Base-by-base conservation (phyloP, 768 basidiomycete species). In the Rhizopogon salebrosus region DNA sequence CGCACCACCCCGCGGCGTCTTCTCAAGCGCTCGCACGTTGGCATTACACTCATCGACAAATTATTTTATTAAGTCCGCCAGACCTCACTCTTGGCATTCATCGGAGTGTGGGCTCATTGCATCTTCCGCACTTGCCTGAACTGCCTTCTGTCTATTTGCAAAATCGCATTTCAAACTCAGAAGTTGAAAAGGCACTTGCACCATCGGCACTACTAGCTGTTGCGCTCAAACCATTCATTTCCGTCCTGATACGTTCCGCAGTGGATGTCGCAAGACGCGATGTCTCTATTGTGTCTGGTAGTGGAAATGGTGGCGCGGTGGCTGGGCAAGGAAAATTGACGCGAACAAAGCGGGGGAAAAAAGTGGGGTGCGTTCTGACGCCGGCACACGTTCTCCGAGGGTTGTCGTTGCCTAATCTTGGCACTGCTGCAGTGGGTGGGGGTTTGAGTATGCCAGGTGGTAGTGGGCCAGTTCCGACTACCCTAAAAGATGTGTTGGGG, bases 361-460 rank as follows among this genome's bases (percentile, higher is more conserved):
- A 58, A 54, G 37, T 58, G 49, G 55, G 60, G 8, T 59, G 65
- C 10, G 45, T 72, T 41, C 60, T 76, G 41, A 72, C 74, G 1
- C 75, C 74, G 3, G 60, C 68, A 29, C 75, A 76, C 53, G 50
- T 76, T 39, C 48, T 73, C 45, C 71, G 72, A n/a, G 75, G 73
- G 31, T 53, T 76, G 35, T 55, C 57, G 16, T 42, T 58, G 16
- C 57, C 53, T 41, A 5, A 46, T 18, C 51, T 41, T 54, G 29
- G 34, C 26, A 52, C 40, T 2, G 13, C 29, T 50, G 5, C 59
- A 53, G 40, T 35, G 29, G 38, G 31, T 42, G 31, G 31, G 31
- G 5, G 11, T 10, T 4, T 11, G 4, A 34, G 31, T 11, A 11
- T 11, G 31, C 31, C 31, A 31, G 49, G 41, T 16, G 45, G 35